A percentile compares a stretch with the other conserved stretches of the same genome.
phyloP scores from a whole-genome alignment of 2,329 filamentous ascomycete genomes.

The Diplocarpon mali region DNA sequence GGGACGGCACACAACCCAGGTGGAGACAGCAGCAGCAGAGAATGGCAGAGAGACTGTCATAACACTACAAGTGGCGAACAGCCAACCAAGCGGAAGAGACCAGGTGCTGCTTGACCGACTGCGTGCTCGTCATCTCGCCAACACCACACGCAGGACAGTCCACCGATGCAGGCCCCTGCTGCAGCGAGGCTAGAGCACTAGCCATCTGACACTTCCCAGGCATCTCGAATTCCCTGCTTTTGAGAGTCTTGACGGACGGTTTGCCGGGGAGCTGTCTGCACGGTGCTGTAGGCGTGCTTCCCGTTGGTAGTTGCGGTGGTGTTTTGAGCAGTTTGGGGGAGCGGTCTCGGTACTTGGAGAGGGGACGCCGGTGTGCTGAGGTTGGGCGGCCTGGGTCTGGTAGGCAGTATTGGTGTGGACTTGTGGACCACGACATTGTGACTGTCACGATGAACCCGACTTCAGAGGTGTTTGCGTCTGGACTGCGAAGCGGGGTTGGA shows the following conservation, averaged over 20 bases:
- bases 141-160: slow-evolving; percentile 19
- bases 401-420: not conserved
- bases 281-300: slow-evolving; percentile 5
- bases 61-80: not conserved
- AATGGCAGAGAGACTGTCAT: slow-evolving; percentile 14
- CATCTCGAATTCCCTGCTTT: not conserved
- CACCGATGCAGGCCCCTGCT: slow-evolving; percentile 11
- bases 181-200: slow-evolving; percentile 10
- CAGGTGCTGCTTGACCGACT: slow-evolving; percentile 11
- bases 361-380: not conserved
- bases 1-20: slow-evolving; percentile 33
- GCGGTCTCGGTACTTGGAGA: slow-evolving; percentile 2
- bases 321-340: slow-evolving; percentile 2
- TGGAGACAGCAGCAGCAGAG: slow-evolving; percentile 20
- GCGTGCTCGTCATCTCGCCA: slow-evolving; percentile 14
- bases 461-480: no score
- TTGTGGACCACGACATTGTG: not conserved
- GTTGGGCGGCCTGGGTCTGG: not conserved
- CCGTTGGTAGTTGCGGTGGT: not conserved
- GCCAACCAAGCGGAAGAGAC: not conserved
- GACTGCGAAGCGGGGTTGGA: no score
- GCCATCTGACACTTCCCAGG: slow-evolving; percentile 8
- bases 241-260: not conserved
- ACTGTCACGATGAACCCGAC: no score
- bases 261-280: not conserved